Conservation (phyloP, 1,284 basidiomycete genomes). For the Cryptococcus hybrid region DNA sequence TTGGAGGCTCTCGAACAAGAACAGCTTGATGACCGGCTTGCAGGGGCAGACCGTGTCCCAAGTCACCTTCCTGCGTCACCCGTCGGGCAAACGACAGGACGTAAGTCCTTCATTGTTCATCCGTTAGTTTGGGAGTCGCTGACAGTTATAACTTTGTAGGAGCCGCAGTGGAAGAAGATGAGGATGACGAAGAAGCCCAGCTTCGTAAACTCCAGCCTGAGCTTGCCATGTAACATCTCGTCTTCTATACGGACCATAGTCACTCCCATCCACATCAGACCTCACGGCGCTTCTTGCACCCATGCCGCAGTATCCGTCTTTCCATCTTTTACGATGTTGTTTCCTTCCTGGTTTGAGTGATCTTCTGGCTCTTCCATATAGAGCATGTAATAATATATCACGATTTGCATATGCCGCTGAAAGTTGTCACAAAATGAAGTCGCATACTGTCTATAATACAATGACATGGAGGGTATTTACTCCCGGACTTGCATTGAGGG, state of each 20-base stretch:
- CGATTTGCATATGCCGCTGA: too few species aligned
- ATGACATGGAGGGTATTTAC: too few species aligned
- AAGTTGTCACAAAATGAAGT: too few species aligned
- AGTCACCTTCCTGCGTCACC: conserved; percentile 74
- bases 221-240: conserved; percentile 66
- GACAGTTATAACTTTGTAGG: neutral
- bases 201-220: conserved; percentile 89
- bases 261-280: neutral
- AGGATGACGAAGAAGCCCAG: conserved; percentile 92
- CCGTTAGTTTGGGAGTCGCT: too few species aligned
- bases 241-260: neutral
- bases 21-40: conserved; percentile 80
- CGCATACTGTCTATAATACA: too few species aligned
- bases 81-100: conserved; percentile 52
- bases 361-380: neutral
- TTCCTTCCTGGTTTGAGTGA: neutral
- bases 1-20: conserved; percentile 90
- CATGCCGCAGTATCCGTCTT: neutral
- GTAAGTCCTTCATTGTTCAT: conserved; percentile 46
- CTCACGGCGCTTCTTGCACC: neutral
- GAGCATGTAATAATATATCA: conserved; percentile 1
- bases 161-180: conserved; percentile 57
- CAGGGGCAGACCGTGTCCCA: conserved; percentile 83
- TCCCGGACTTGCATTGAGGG: too few species aligned
- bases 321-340: neutral